Evolutionary conservation across 352 stramenopile species (phyloP).

Genomic region (Globisporangium splendens): DNA sequence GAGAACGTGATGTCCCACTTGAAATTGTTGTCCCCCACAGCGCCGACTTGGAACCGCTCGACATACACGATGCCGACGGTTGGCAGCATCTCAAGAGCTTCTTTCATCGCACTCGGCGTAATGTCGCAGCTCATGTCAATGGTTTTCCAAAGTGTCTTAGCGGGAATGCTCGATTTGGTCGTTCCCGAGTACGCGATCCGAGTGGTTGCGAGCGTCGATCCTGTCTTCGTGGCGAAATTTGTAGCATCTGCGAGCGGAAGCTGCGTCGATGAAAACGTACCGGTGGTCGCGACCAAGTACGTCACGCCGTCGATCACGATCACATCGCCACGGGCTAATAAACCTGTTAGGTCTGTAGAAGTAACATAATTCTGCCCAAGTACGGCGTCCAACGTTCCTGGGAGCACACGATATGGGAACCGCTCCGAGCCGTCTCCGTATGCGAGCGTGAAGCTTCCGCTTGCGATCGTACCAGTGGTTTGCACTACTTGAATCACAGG

Average conservation of each 20-base stretch:
- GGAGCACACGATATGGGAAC: conserved; percentile 32
- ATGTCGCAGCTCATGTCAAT: conserved; percentile 52
- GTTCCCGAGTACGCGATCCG: conserved; percentile 39
- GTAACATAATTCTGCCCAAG: conserved; percentile 57
- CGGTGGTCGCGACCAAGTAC: conserved; percentile 74
- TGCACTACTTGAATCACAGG: conserved; percentile 49
- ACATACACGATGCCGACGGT: conserved; percentile 89
- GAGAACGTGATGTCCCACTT: conserved; percentile 90
- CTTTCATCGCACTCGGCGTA: conserved; percentile 54
- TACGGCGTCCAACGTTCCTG: conserved; percentile 51
- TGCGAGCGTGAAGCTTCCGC: conserved; percentile 59
- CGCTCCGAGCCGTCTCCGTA: conserved; percentile 30
- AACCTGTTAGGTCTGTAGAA: conserved; percentile 82
- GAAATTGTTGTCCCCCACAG: conserved; percentile 62
- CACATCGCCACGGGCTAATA: conserved; percentile 78
- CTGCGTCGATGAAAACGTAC: conserved; percentile 68
- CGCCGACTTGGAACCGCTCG: conserved; percentile 56
- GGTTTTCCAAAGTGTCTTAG: conserved; percentile 61
- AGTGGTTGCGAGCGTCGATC: conserved; percentile 22
- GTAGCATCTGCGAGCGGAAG: conserved; percentile 47
- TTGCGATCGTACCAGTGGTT: conserved; percentile 43
- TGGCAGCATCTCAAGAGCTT: conserved; percentile 85
- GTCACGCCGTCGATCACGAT: conserved; percentile 66
- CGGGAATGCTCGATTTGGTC: conserved; percentile 28
- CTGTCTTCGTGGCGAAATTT: conserved; percentile 20